Base-by-base conservation (phyloP, 345 rosid species). In the Eucalyptus coolabah region DNA sequence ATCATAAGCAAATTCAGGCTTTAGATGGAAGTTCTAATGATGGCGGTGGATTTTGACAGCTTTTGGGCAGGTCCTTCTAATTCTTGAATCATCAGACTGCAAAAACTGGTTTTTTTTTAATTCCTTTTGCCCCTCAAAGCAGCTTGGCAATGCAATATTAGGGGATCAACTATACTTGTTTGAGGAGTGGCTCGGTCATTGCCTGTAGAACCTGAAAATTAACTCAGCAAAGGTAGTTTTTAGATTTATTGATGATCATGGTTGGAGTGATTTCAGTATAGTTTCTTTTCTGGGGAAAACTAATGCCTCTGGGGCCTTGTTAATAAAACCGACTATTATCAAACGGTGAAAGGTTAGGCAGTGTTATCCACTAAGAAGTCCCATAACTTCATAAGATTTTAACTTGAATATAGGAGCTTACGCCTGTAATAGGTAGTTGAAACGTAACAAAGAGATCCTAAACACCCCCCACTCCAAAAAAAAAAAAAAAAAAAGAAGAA, bases 381-480 rank as follows among this genome's bases (percentile, higher is more conserved):
- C 82, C 6, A 37, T 72, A 19, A 72, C 24, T 72, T 34, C 8
- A 19, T 19, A 10, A 19, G 45, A 72, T 72, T 77, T 77, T 21
- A 77, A 37, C 15, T 77, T 44, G 83, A 77, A 77, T 37, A 10
- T 6, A 37, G 45, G 47, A 37, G 47, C 24, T 77, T 37, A 11
- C 28, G 45, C 83, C 45, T 77, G 16, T 19, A 19, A 37, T 77
- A 10, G 16, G 83, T 77, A 21, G 28, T 37, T 77, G 42, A 19
- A 77, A 37, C 47, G 11, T 37, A 6, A 37, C 2, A 10, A 72
- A 34, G 26, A 34, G 7, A 69, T 17, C 12, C 42, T 17, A 16
- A 67, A 2, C 77, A 1, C 24, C 1, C 56, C 9, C 23, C 4
- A 5, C 9, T 5, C 6, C 2, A 0, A 1, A 11, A 47, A 4